A percentile compares a stretch with the other conserved stretches of the same genome.
Conservation (phyloP, 495 filamentous ascomycete genomes). For the Lasiosphaeris hirsuta region DNA sequence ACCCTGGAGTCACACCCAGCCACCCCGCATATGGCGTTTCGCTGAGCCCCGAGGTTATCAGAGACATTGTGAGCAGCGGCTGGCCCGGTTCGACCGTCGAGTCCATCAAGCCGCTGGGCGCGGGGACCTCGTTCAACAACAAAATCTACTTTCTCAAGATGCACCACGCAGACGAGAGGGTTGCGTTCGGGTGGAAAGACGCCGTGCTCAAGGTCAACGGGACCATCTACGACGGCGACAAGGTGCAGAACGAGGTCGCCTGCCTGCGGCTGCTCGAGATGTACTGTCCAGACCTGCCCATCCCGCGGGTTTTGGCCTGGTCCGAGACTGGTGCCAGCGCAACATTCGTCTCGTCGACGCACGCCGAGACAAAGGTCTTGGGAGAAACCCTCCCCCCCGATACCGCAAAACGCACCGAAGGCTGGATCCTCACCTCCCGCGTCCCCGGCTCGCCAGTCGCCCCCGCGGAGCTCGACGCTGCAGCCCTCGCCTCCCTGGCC, state of each 20-base stretch:
- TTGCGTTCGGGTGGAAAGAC: background rate
- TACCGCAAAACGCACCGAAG: background rate
- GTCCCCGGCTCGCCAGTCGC: background rate
- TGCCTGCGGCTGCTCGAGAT: conserved; percentile 1
- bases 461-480: background rate
- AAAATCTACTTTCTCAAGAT: conserved; percentile 13
- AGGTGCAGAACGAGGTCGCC: conserved; percentile 9
- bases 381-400: background rate
- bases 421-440: conserved; percentile 10
- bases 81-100: background rate
- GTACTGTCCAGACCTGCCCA: conserved; percentile 7
- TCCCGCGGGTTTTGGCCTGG: conserved; percentile 2
- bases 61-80: background rate
- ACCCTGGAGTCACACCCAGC: conserved; percentile 3
- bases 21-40: conserved; percentile 9
- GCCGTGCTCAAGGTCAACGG: conserved; percentile 12
- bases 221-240: conserved; percentile 5
- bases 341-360: background rate
- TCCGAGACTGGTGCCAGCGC: conserved; percentile 3
- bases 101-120: background rate
- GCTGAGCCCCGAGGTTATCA: background rate
- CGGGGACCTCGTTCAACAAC: conserved; percentile 11
- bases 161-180: background rate
- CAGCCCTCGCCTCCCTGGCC: background rate
- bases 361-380: background rate